These are phyloP conservation scores for Oryza longistaminata DNA, from an alignment of 176 grass and related monocot genomes.

Conservation along the genomic window DNA sequence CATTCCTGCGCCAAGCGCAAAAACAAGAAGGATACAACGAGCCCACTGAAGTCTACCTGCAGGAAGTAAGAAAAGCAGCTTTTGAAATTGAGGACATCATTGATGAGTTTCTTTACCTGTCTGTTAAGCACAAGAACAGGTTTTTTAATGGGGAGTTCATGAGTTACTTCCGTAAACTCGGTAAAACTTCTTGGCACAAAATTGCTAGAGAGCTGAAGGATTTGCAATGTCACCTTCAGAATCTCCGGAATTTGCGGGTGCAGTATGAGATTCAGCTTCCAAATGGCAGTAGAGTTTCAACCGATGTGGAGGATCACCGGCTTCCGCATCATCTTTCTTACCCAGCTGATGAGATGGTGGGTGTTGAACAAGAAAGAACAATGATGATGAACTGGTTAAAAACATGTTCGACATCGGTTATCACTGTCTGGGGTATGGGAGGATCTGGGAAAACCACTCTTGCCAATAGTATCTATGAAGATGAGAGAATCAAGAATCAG, in stretches of 20 bases:
- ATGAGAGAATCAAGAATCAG: slow-evolving; percentile 7
- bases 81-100: slow-evolving; percentile 34
- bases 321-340: slow-evolving; percentile 30
- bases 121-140: not conserved
- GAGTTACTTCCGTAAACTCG: slow-evolving; percentile 21
- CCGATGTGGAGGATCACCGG: not conserved
- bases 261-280: slow-evolving; percentile 20
- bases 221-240: slow-evolving; percentile 26
- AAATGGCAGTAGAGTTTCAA: not conserved
- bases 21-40: not conserved
- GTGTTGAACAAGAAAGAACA: slow-evolving; percentile 14
- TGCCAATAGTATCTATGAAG: not conserved
- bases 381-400: not conserved
- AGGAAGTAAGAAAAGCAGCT: slow-evolving; percentile 35
- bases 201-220: slow-evolving; percentile 27
- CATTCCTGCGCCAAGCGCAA: slow-evolving; percentile 19
- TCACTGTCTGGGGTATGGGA: slow-evolving; percentile 31
- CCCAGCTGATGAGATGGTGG: slow-evolving; percentile 14
- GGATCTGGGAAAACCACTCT: slow-evolving; percentile 19
- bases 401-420: not conserved
- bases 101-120: slow-evolving; percentile 28
- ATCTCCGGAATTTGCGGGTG: not conserved
- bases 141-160: not conserved
- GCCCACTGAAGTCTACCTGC: not conserved
- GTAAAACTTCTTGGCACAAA: slow-evolving; percentile 3